These are phyloP conservation scores for Nematocida homosporus DNA, from an alignment of 371 early-diverging fungal genomes.

Conservation along the genomic window DNA sequence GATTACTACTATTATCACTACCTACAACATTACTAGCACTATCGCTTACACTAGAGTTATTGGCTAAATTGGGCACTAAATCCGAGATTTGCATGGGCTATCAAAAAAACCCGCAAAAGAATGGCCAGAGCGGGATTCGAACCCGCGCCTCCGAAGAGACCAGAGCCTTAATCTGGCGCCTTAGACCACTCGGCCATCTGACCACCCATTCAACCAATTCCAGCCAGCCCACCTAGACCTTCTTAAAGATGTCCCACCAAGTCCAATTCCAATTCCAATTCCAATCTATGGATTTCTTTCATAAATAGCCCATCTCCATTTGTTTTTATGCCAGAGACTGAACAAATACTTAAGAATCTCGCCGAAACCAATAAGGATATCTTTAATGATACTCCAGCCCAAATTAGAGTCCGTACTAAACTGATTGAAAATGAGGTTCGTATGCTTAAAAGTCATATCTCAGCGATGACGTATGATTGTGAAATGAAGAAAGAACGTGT, in stretches of 20 bases:
- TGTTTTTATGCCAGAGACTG: conserved; percentile 29
- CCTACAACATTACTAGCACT: no score
- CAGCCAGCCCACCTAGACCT: neutral
- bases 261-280: neutral
- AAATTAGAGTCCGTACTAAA: neutral
- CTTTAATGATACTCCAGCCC: neutral
- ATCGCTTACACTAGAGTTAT: no score
- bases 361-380: conserved; percentile 35
- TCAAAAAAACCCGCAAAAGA: conserved; percentile 45
- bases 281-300: neutral
- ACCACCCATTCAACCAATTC: conserved; percentile 11
- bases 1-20: no score
- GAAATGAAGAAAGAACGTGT: conserved; percentile 76
- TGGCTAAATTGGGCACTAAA: neutral
- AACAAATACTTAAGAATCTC: conserved; percentile 20
- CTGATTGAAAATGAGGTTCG: conserved; percentile 65
- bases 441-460: conserved; percentile 63
- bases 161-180: conserved; percentile 68
- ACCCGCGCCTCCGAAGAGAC: conserved; percentile 68
- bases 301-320: neutral
- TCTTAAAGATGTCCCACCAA: no score
- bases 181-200: conserved; percentile 69
- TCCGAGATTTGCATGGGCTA: conserved; percentile 24
- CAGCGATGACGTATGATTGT: conserved; percentile 64
- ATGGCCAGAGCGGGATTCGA: conserved; percentile 67